These are phyloP conservation scores for Domatiomyces catenatus DNA, from an alignment of 2,329 filamentous ascomycete species.

Conservation along the genomic window DNA sequence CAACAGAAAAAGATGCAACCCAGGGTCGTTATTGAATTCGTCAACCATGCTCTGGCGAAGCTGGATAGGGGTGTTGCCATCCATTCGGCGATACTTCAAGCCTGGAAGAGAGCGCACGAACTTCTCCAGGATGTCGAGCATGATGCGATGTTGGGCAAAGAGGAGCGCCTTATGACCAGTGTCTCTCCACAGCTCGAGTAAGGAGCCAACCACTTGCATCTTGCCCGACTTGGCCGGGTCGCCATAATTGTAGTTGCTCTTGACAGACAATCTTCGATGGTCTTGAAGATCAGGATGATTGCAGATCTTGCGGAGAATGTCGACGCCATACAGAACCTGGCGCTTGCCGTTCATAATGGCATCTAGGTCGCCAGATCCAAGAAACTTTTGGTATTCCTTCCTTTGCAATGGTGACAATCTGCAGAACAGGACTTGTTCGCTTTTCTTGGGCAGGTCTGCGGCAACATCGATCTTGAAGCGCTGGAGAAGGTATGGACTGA, in stretches of 20 bases:
- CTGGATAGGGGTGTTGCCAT: slow-evolving; percentile 79
- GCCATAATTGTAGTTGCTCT: slow-evolving; percentile 61
- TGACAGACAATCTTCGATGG: slow-evolving; percentile 43
- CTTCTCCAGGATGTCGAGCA: slow-evolving; percentile 84
- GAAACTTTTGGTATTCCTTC: slow-evolving; percentile 63
- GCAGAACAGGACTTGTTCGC: slow-evolving; percentile 89
- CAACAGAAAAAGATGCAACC: slow-evolving; percentile 75
- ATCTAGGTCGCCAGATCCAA: slow-evolving; percentile 71
- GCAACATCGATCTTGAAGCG: slow-evolving; percentile 89
- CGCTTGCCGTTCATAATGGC: slow-evolving; percentile 60
- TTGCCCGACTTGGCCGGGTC: slow-evolving; percentile 70
- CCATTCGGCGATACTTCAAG: slow-evolving; percentile 76
- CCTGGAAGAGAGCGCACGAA: slow-evolving; percentile 55
- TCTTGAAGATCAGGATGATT: slow-evolving; percentile 87
- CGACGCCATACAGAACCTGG: slow-evolving; percentile 77
- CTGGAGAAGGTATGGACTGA: slow-evolving; percentile 83
- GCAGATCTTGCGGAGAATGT: slow-evolving; percentile 87
- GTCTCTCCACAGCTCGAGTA: slow-evolving; percentile 77
- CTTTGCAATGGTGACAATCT: slow-evolving; percentile 71
- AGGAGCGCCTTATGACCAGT: slow-evolving; percentile 88
- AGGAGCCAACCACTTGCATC: slow-evolving; percentile 81
- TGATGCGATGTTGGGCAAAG: slow-evolving; percentile 85
- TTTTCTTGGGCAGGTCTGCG: slow-evolving; percentile 85
- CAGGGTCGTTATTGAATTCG: slow-evolving; percentile 68
- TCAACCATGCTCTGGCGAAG: slow-evolving; percentile 81